Base-by-base conservation (phyloP, 75 land plant species). In the Selaginella moellendorffii region DNA sequence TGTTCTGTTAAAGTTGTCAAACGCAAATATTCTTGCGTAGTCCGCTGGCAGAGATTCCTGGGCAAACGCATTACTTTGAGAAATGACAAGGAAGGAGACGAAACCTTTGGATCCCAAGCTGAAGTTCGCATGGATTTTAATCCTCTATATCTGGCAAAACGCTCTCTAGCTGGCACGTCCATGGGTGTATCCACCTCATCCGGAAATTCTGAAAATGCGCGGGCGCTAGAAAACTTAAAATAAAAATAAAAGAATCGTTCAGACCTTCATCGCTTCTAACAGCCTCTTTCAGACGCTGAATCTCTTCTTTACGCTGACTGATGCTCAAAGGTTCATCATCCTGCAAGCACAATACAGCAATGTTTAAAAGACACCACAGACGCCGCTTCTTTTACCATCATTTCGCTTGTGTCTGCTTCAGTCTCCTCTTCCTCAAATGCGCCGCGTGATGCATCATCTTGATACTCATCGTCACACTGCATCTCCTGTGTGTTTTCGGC, bases 171-270 rank as follows among this genome's bases (percentile, higher is more conserved):
- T 26, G 86, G 84, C 62, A 79, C 61, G 72, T 91, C 97, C 22
- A 78, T 26, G 42, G 92, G 97, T 24, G 92, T 87, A 59, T 91
- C 97, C 63, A 91, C 88, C 76, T 91, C 97, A 72, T 91, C 97
- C 12, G 97, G 97, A 76, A 76, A 87, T 61, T 91, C 97, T 91
- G 84, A 21, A n/a, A n/a, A n/a, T n/a, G n/a, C n/a, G n/a, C n/a
- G n/a, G n/a, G n/a, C n/a, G n/a, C n/a, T n/a, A n/a, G n/a, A n/a
- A n/a, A n/a, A n/a, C n/a, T n/a, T n/a, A n/a, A n/a, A n/a, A n/a
- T n/a, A n/a, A n/a, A n/a, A n/a, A n/a, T n/a, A n/a, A n/a, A n/a
- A n/a, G n/a, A n/a, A n/a, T n/a, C n/a, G n/a, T n/a, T n/a, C n/a
- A n/a, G n/a, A 84, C 91, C 97, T 54, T 87, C 84, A 84, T 91